A percentile compares a stretch with the other conserved stretches of the same genome.
phyloP scores from a whole-genome alignment of 495 filamentous ascomycete species.

The Aeminium ludgeri region DNA sequence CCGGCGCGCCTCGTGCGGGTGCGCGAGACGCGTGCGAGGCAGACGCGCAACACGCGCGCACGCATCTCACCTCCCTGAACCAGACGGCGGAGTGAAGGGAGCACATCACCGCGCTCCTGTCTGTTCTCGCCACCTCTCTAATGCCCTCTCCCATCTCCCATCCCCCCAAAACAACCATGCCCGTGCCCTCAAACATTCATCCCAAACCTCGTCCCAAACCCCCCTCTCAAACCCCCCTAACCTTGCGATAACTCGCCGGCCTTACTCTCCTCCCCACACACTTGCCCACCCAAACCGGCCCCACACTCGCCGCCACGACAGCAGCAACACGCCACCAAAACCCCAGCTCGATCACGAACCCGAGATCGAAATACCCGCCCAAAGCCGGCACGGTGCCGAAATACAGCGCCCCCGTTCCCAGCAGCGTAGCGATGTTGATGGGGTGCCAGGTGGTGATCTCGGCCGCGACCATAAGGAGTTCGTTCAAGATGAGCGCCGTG shows the following conservation, averaged over 20 bases:
- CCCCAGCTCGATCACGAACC: conserved; percentile 57
- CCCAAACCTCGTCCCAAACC: not conserved
- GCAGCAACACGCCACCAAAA: conserved; percentile 81
- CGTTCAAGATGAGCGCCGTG: conserved; percentile 82
- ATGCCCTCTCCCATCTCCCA: no score
- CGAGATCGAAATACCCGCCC: conserved; percentile 75
- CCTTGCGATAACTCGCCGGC: conserved; percentile 92
- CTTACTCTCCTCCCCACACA: conserved; percentile 64
- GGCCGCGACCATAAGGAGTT: conserved; percentile 89
- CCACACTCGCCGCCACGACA: conserved; percentile 57
- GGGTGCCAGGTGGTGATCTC: conserved; percentile 96
- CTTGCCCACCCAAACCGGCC: conserved; percentile 80
- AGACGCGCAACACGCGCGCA: no score
- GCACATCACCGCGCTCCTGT: no score
- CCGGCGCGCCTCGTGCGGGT: no score
- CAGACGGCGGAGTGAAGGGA: no score
- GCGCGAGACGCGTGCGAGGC: no score
- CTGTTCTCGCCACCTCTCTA: no score
- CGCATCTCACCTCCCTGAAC: no score
- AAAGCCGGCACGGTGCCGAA: conserved; percentile 74
- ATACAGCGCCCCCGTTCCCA: conserved; percentile 68
- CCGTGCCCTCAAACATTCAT: not conserved
- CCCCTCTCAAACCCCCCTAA: conserved; percentile 39
- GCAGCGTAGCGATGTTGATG: conserved; percentile 69
- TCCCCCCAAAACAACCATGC: no score